Base-by-base conservation (phyloP, 2,329 filamentous ascomycete species). In the Pezicula rhizophila region DNA sequence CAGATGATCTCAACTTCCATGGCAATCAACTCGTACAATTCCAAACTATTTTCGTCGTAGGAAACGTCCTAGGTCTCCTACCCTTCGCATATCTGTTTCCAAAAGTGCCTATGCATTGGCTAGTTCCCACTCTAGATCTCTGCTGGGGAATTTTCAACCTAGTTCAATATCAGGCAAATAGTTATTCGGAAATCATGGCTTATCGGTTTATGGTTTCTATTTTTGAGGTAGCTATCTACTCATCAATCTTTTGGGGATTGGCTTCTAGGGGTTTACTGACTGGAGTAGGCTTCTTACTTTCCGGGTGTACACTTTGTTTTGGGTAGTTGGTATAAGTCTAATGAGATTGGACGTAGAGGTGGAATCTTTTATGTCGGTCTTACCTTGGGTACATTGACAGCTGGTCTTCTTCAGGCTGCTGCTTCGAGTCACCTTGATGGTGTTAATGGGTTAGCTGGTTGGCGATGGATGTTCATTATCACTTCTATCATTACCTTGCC, bases 171-270 rank as follows among this genome's bases (percentile, higher is more conserved):
- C 54, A 52, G 4, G 72, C 70, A 2, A 64, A 67, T 1, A 66
- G 68, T 4, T 78, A 70, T 52, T 66, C 69, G 0, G 76, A 80
- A 46, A 50, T 79, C 8, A 70, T 70, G 35, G 73, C 72, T 0
- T 77, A 77, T 56, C 67, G 77, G 2, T 79, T 80, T 47, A 51
- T 79, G 2, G 71, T 79, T 3, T 74, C 74, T 0, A 71, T 70
- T 60, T 77, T 79, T 48, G 75, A 79, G 59, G 68, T 63, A 53
- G 14, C 20, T 37, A 6, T 31, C 12, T 23, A 8, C 8, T 7
- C 25, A 17, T 18, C 46, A 14, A 23, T 12, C 8, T 15, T 14
- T 39, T 25, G 26, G 20, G 8, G 10, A 10, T 14, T 12, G 17
- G 4, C 18, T 34, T 11, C 15, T 10, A 18, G 6, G 25, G 39